Evolutionary conservation across 306 rosid species (phyloP).

Genomic region (Comarum palustre): DNA sequence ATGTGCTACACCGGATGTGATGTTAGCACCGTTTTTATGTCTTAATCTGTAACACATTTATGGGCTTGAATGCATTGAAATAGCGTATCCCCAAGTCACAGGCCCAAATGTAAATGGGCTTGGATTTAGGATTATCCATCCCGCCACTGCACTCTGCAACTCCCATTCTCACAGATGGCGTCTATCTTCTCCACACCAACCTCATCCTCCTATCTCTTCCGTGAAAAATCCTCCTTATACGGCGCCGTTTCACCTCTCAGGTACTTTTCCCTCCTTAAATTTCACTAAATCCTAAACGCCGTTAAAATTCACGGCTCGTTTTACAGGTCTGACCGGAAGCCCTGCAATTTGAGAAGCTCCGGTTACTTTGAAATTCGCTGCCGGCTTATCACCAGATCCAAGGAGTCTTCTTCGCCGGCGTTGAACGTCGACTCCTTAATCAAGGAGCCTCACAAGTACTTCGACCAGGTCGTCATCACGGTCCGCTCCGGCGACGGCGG

Average conservation of each 20-base stretch:
- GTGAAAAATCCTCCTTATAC: neutral
- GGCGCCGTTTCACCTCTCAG: slow-evolving; percentile 14
- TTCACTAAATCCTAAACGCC: neutral
- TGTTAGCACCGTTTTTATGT: too few species aligned
- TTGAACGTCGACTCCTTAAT: slow-evolving; percentile 24
- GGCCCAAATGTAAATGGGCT: neutral
- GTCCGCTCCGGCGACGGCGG: slow-evolving; percentile 94
- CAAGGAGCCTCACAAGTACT: slow-evolving; percentile 79
- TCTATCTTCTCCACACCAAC: slow-evolving; percentile 20
- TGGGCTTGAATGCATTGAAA: neutral
- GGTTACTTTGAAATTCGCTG: slow-evolving; percentile 30
- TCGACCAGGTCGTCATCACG: slow-evolving; percentile 74
- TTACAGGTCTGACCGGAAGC: slow-evolving; percentile 12
- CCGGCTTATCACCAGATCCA: slow-evolving; percentile 26
- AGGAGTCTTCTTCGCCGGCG: slow-evolving; percentile 25
- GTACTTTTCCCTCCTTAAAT: slow-evolving; percentile 7
- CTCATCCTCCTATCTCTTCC: slow-evolving; percentile 20
- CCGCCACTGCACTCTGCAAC: too few species aligned
- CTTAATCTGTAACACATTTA: too few species aligned
- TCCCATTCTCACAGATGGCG: slow-evolving; percentile 15
- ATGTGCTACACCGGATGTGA: neutral
- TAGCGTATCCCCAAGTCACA: too few species aligned
- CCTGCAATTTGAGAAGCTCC: slow-evolving; percentile 6
- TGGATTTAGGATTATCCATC: neutral
- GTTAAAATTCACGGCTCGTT: neutral